phyloP scores from a whole-genome alignment of 2,329 filamentous ascomycete genomes.

The Penicillium freii region DNA sequence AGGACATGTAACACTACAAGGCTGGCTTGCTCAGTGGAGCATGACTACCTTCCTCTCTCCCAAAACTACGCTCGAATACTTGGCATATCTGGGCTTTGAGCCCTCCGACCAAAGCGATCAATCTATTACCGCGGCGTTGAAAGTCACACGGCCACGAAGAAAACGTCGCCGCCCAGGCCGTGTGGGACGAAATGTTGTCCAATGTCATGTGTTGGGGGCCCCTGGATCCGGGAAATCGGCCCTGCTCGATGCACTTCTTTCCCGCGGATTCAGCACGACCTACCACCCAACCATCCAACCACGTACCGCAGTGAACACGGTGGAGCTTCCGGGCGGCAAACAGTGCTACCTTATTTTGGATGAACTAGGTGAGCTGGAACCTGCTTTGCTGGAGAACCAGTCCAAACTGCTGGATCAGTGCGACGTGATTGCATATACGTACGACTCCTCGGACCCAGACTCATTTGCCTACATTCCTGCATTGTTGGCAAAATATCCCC shows the following conservation, averaged over 20 bases:
- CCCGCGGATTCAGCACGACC: constrained; percentile 75
- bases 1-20: constrained; percentile 91
- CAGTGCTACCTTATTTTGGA: constrained; percentile 96
- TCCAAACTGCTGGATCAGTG: constrained; percentile 81
- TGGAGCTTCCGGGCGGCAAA: constrained; percentile 91
- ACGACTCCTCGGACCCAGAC: constrained; percentile 95
- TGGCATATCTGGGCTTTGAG: constrained; percentile 95
- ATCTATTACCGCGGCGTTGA: constrained; percentile 77
- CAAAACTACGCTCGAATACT: constrained; percentile 90
- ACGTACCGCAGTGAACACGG: constrained; percentile 88
- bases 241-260: constrained; percentile 85
- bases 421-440: constrained; percentile 91
- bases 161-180: constrained; percentile 75
- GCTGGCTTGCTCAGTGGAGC: constrained; percentile 98
- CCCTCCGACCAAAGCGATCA: constrained; percentile 68
- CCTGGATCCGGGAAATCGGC: constrained; percentile 86
- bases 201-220: constrained; percentile 88
- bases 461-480: constrained; percentile 90
- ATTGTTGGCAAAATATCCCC: constrained; percentile 72
- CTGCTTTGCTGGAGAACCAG: constrained; percentile 88
- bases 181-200: constrained; percentile 89
- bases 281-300: constrained; percentile 96
- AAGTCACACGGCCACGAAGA: constrained; percentile 89
- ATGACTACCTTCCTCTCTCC: constrained; percentile 98
- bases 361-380: constrained; percentile 92